Evolutionary conservation across 495 filamentous ascomycete species (phyloP).

Genomic region (Penicillium pulvis): DNA sequence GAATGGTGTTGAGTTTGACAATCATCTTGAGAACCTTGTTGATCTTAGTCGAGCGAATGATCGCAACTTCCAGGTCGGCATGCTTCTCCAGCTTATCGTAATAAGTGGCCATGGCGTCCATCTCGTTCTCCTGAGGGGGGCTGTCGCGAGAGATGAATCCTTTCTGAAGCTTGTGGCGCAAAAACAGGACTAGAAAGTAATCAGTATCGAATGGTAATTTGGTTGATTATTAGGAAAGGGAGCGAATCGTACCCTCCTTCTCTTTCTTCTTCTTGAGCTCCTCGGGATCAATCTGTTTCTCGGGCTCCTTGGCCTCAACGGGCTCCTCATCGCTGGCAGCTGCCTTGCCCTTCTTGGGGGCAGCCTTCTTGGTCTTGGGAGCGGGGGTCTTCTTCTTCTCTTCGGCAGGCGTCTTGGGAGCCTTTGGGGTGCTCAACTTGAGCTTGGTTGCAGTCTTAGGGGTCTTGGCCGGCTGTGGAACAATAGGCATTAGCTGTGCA

Average conservation of each 20-base stretch:
- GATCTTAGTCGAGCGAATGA: slow-evolving; percentile 86
- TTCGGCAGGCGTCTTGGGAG: slow-evolving; percentile 51
- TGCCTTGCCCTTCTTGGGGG: slow-evolving; percentile 44
- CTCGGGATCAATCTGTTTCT: slow-evolving; percentile 57
- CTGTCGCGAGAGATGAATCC: slow-evolving; percentile 82
- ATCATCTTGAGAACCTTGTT: slow-evolving; percentile 93
- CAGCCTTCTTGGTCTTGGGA: slow-evolving; percentile 60
- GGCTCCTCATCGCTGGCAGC: slow-evolving; percentile 49
- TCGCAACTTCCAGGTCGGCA: slow-evolving; percentile 77
- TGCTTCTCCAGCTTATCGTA: slow-evolving; percentile 77
- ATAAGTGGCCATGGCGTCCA: slow-evolving; percentile 78
- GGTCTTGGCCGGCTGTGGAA: slow-evolving; percentile 55
- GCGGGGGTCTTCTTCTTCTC: slow-evolving; percentile 55
- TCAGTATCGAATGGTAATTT: not conserved
- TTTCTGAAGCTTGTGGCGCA: slow-evolving; percentile 88
- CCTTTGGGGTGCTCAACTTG: slow-evolving; percentile 56
- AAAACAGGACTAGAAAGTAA: slow-evolving; percentile 63
- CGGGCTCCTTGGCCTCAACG: slow-evolving; percentile 51
- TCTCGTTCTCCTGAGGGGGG: slow-evolving; percentile 84
- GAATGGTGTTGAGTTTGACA: slow-evolving; percentile 77
- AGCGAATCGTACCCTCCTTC: slow-evolving; percentile 60
- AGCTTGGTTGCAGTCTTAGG: slow-evolving; percentile 59
- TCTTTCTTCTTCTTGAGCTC: slow-evolving; percentile 65
- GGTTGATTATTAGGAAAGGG: not conserved
- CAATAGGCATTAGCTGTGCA: slow-evolving; percentile 10